A percentile compares a stretch with the other conserved stretches of the same genome.
Evolutionary conservation across 140 eudicot species (phyloP).

Genomic region (Ambrosia hybrid): DNA sequence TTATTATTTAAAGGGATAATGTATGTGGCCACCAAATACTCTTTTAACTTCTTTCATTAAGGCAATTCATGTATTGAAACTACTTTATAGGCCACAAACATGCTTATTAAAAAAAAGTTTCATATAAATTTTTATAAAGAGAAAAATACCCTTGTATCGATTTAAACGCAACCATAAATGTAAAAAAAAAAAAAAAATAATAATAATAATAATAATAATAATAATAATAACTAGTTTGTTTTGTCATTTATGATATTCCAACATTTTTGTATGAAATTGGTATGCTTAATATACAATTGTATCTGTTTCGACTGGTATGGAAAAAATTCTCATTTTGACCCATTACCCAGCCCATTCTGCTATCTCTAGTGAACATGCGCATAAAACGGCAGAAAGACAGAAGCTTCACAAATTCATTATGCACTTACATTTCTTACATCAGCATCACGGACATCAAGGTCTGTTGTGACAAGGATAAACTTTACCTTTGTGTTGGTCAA

Average conservation of each 20-base stretch:
- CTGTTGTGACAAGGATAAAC: slow-evolving; percentile 95
- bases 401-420: not conserved
- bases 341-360: slow-evolving; percentile 13
- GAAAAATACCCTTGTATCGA: too few species aligned
- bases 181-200: not conserved
- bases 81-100: not conserved
- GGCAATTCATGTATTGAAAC: not conserved
- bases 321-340: not conserved
- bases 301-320: not conserved
- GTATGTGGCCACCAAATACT: not conserved
- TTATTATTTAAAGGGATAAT: not conserved
- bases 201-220: too few species aligned
- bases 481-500: slow-evolving; percentile 95
- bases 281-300: not conserved
- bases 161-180: too few species aligned
- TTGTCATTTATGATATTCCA: slow-evolving; percentile 5
- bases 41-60: not conserved
- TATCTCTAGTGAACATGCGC: not conserved
- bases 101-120: not conserved
- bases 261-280: not conserved
- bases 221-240: too few species aligned
- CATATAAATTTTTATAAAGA: too few species aligned
- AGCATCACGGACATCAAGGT: slow-evolving; percentile 88
- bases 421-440: slow-evolving; percentile 94
- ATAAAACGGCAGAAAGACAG: not conserved